These are phyloP conservation scores for Solanum gandarillasii DNA, from an alignment of 257 asterid genomes.

Conservation along the genomic window DNA sequence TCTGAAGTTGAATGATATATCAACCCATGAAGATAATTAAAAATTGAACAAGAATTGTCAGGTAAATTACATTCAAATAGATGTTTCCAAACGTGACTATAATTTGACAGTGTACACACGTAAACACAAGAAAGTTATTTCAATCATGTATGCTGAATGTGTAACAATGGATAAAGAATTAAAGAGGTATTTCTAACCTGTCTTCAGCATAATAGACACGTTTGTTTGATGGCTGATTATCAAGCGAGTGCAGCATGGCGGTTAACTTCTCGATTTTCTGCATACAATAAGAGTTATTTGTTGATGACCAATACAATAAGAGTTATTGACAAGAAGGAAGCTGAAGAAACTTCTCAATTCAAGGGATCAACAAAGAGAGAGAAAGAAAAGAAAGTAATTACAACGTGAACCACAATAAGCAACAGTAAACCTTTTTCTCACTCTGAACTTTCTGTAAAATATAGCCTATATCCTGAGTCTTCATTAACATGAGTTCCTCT, in stretches of 20 bases:
- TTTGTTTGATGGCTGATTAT: conserved; percentile 33
- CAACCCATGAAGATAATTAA: not conserved
- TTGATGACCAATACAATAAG: not conserved
- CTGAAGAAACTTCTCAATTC: not conserved
- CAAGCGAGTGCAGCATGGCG: conserved; percentile 45
- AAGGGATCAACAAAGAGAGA: not conserved
- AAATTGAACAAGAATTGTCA: not conserved
- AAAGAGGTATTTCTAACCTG: conserved; percentile 34
- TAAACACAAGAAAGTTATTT: not conserved
- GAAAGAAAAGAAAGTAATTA: not conserved
- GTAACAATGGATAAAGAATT: not conserved
- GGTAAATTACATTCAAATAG: not conserved
- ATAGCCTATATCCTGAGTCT: conserved; percentile 84
- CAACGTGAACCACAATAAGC: not conserved
- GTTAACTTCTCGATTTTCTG: conserved; percentile 77
- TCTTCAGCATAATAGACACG: conserved; percentile 73
- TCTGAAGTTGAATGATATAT: not conserved
- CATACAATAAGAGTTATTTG: not conserved
- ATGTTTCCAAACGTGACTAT: not conserved
- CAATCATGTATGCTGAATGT: not conserved
- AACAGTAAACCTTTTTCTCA: conserved; percentile 61
- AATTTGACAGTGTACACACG: not conserved
- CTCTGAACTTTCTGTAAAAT: conserved; percentile 74
- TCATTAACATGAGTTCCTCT: conserved; percentile 87
- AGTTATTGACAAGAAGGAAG: not conserved